Base-by-base conservation (phyloP, 805 yeast genomes). In the Nakazawaea peltata region DNA sequence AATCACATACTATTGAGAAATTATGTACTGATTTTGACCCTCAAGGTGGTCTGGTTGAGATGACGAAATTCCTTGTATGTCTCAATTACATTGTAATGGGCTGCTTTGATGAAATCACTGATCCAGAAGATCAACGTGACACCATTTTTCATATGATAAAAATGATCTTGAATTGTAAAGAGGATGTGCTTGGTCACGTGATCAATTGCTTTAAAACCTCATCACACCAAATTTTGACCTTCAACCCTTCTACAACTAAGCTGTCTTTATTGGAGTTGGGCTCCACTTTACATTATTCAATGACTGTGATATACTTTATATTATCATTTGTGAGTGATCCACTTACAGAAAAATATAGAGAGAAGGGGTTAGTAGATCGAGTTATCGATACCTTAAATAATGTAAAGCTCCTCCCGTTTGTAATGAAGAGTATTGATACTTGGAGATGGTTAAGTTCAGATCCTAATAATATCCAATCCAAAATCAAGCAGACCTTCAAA, bases 391-490 rank as follows among this genome's bases (percentile, higher is more conserved):
- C n/a, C n/a, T n/a, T n/a, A n/a, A n/a, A n/a, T n/a, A n/a, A n/a
- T n/a, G n/a, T n/a, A n/a, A n/a, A n/a, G n/a, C n/a, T n/a, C n/a
- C n/a, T n/a, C n/a, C n/a, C n/a, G n/a, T n/a, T n/a, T n/a, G 42
- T 83, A 5, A 56, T 74, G 1, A 53, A 59, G 26, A 65, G 70
- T 32, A 63, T 82, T 7, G 88, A 80, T 42, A 59, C 67, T 29
- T 80, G 90, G 84, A 69, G 83, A 44, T 76, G 83, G 79, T 26
- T 57, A 16, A 47, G 54, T 1, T 37, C 43, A 16, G 55, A 50
- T 28, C 24, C 45, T 2, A 49, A 43, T 11, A 48, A 47, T n/a
- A 41, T 37, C 13, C 41, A 16, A 14, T 21, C 47, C 34, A 43
- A 55, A 35, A 59, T 61, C 10, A 48, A 51, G 32, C 50, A 44